Evolutionary conservation across 345 rosid genomes (phyloP).

Genomic region (Lepidium didymum): DNA sequence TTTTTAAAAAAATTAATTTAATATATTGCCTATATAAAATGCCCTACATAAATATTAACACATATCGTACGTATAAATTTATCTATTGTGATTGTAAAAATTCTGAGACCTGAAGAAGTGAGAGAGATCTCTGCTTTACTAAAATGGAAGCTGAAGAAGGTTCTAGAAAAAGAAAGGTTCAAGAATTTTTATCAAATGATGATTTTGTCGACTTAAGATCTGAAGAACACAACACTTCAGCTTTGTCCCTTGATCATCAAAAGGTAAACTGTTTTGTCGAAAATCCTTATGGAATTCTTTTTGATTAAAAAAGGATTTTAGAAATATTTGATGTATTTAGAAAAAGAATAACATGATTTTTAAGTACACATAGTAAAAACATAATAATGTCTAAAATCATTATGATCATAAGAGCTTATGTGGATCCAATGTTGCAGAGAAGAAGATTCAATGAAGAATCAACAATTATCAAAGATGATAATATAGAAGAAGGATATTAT

Average conservation of each 20-base stretch:
- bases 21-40: slow-evolving; percentile 19
- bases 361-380: too few relatives aligned
- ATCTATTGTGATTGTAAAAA: neutral
- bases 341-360: too few relatives aligned
- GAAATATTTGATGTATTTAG: too few relatives aligned
- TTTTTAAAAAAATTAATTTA: neutral
- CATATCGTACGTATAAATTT: slow-evolving; percentile 18
- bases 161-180: slow-evolving; percentile 53
- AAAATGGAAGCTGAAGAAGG: slow-evolving; percentile 25
- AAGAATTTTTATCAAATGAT: slow-evolving; percentile 27
- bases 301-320: too few relatives aligned
- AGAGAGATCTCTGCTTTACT: slow-evolving; percentile 1
- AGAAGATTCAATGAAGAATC: slow-evolving; percentile 51
- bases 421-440: slow-evolving; percentile 19
- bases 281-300: too few relatives aligned
- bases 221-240: slow-evolving; percentile 44
- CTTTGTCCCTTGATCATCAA: slow-evolving; percentile 52
- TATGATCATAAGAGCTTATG: neutral
- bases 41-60: slow-evolving; percentile 30
- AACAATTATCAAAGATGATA: slow-evolving; percentile 17
- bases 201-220: slow-evolving; percentile 33
- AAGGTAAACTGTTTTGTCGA: slow-evolving; percentile 35
- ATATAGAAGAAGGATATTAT: slow-evolving; percentile 24
- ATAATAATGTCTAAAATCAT: too few relatives aligned
- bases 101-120: slow-evolving; percentile 29